A percentile compares a stretch with the other conserved stretches of the same genome.
phyloP scores from a whole-genome alignment of 352 stramenopile species.

The Globisporangium heterothallicum region DNA sequence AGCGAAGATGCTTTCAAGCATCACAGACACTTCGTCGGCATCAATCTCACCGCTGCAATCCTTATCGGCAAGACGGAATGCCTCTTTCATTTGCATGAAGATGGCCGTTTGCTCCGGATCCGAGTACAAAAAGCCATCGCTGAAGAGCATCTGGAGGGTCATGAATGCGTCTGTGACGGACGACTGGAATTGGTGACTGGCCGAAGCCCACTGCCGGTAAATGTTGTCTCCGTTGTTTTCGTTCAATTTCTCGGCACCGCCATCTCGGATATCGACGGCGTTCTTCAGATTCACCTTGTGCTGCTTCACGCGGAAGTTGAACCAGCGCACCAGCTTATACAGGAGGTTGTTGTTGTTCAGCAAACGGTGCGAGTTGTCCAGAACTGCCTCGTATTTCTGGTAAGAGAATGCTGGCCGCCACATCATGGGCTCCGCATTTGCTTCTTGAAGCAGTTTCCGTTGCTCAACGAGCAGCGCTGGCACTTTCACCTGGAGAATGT shows the following conservation, averaged over 20 bases:
- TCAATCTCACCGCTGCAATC: conserved; percentile 82
- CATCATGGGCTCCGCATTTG: conserved; percentile 54
- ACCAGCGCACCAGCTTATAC: conserved; percentile 79
- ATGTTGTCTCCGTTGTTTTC: conserved; percentile 18
- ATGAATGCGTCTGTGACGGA: conserved; percentile 63
- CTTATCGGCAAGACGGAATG: conserved; percentile 70
- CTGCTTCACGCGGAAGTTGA: conserved; percentile 53
- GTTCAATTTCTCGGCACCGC: conserved; percentile 11
- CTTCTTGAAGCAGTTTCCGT: conserved; percentile 52
- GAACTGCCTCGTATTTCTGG: conserved; percentile 67
- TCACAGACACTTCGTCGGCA: conserved; percentile 65
- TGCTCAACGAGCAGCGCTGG: conserved; percentile 55
- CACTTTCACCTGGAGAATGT: conserved; percentile 55
- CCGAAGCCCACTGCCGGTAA: conserved; percentile 44
- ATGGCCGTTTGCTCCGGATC: conserved; percentile 75
- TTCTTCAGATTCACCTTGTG: conserved; percentile 32
- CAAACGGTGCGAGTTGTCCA: conserved; percentile 54
- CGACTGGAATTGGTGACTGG: conserved; percentile 42
- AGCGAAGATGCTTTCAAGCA: conserved; percentile 75
- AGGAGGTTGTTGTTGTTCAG: conserved; percentile 83
- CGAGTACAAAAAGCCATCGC: conserved; percentile 68
- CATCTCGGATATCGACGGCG: conserved; percentile 50
- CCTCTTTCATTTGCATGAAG: conserved; percentile 88
- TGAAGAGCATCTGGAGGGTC: conserved; percentile 72
- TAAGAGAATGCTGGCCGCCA: conserved; percentile 70